phyloP scores from a whole-genome alignment of 352 stramenopile species.

The Phytophthora melonis region DNA sequence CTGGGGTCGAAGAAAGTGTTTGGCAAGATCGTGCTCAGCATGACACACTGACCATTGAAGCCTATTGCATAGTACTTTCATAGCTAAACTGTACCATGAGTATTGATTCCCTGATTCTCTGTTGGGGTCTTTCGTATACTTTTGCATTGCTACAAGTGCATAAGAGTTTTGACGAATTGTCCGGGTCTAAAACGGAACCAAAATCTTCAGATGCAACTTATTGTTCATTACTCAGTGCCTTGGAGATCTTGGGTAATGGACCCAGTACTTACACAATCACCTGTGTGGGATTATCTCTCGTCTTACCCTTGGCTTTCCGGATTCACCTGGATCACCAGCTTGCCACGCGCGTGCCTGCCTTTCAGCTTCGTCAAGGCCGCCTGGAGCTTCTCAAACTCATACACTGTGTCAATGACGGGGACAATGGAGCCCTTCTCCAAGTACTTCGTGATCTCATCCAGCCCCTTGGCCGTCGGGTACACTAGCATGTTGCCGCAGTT shows the following conservation, averaged over 20 bases:
- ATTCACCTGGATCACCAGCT: slow-evolving; percentile 55
- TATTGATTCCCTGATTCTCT: not conserved
- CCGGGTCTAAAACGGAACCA: too few relatives aligned
- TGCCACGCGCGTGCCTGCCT: slow-evolving; percentile 53
- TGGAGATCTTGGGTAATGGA: not conserved
- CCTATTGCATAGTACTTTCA: not conserved
- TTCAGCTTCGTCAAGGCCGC: slow-evolving; percentile 53
- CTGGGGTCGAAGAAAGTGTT: slow-evolving; percentile 47
- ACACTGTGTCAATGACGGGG: slow-evolving; percentile 42
- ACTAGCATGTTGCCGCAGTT: slow-evolving; percentile 19
- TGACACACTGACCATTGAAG: not conserved
- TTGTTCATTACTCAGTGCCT: not conserved
- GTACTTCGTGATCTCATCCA: slow-evolving; percentile 36
- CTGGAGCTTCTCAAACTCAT: slow-evolving; percentile 49
- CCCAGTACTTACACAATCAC: not conserved
- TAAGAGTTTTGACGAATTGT: too few relatives aligned
- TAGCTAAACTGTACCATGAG: not conserved
- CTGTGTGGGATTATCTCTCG: not conserved
- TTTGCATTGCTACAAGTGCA: not conserved
- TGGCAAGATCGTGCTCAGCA: slow-evolving; percentile 63
- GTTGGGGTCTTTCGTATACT: not conserved
- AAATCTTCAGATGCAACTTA: not conserved
- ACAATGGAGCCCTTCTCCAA: slow-evolving; percentile 45
- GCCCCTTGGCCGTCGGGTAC: slow-evolving; percentile 20
- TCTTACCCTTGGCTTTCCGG: slow-evolving; percentile 16